A percentile compares a stretch with the other conserved stretches of the same genome.
phyloP scores from a whole-genome alignment of 2,329 filamentous ascomycete species.

The Nemania bipapillata region DNA sequence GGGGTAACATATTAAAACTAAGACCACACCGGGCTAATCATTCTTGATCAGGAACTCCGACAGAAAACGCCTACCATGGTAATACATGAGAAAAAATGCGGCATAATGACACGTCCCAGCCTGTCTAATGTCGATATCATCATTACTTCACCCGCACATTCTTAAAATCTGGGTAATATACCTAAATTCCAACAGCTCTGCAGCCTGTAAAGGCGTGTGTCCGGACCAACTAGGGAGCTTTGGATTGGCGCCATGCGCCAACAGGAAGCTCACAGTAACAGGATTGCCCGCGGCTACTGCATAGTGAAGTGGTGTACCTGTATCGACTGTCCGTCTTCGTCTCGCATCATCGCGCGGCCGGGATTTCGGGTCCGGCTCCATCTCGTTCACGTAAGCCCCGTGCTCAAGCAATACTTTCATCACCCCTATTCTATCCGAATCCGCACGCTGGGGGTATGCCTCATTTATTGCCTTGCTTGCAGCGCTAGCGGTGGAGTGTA shows the following conservation, averaged over 20 bases:
- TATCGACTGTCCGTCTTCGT: slow-evolving; percentile 41
- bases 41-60: slow-evolving; percentile 23
- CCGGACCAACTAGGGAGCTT: slow-evolving; percentile 43
- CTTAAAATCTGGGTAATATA: slow-evolving; percentile 42
- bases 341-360: slow-evolving; percentile 41
- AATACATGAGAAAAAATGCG: slow-evolving; percentile 31
- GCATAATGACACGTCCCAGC: slow-evolving; percentile 20
- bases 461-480: slow-evolving; percentile 35
- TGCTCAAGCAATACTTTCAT: slow-evolving; percentile 40
- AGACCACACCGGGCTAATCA: slow-evolving; percentile 11
- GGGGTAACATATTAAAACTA: slow-evolving; percentile 20
- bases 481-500: slow-evolving; percentile 42
- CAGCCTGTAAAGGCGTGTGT: slow-evolving; percentile 42
- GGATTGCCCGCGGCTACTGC: slow-evolving; percentile 42
- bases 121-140: slow-evolving; percentile 22
- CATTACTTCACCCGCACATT: slow-evolving; percentile 32
- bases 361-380: slow-evolving; percentile 44
- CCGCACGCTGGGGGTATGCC: slow-evolving; percentile 38
- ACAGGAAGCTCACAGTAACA: slow-evolving; percentile 40
- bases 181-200: slow-evolving; percentile 35
- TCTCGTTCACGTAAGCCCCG: slow-evolving; percentile 43
- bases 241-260: slow-evolving; percentile 42
- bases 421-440: slow-evolving; percentile 40
- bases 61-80: slow-evolving; percentile 31
- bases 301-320: slow-evolving; percentile 43